These are phyloP conservation scores for Talaromyces thailandensis DNA, from an alignment of 495 filamentous ascomycete species.

Conservation along the genomic window DNA sequence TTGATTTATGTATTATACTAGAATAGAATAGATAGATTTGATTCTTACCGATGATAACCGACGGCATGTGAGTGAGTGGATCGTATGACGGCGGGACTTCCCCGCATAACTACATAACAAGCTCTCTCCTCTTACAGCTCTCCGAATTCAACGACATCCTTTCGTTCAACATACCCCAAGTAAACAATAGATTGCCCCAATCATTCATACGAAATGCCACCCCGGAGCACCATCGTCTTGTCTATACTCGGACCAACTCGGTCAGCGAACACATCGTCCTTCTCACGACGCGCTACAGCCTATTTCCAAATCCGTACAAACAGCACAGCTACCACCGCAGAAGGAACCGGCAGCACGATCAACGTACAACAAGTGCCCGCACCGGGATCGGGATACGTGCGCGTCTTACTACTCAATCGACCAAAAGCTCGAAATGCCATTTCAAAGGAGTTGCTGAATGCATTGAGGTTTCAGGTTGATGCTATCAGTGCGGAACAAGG, in stretches of 20 bases:
- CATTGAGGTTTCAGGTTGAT: slow-evolving; percentile 60
- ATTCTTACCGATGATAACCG: slow-evolving; percentile 1
- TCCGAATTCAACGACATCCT: slow-evolving; percentile 6
- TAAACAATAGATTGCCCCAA: not conserved
- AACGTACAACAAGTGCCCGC: slow-evolving; percentile 64
- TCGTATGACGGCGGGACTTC: not conserved
- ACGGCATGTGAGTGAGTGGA: not conserved
- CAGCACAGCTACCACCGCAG: slow-evolving; percentile 15
- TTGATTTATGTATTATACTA: not conserved
- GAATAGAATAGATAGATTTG: not conserved
- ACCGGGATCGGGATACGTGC: slow-evolving; percentile 74
- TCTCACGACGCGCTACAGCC: not conserved
- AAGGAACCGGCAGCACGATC: slow-evolving; percentile 44
- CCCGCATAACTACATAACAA: not conserved
- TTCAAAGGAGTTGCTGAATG: slow-evolving; percentile 62
- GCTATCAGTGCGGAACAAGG: slow-evolving; percentile 60
- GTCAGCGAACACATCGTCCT: not conserved
- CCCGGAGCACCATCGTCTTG: not conserved
- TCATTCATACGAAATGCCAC: not conserved
- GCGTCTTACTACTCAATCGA: slow-evolving; percentile 77
- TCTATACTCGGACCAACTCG: not conserved
- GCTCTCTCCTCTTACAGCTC: slow-evolving; percentile 15
- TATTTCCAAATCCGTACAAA: slow-evolving; percentile 3
- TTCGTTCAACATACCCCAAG: not conserved
- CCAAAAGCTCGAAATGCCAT: slow-evolving; percentile 83